Conservation (phyloP, 495 filamentous ascomycete genomes). For the Neurospora sp. region DNA sequence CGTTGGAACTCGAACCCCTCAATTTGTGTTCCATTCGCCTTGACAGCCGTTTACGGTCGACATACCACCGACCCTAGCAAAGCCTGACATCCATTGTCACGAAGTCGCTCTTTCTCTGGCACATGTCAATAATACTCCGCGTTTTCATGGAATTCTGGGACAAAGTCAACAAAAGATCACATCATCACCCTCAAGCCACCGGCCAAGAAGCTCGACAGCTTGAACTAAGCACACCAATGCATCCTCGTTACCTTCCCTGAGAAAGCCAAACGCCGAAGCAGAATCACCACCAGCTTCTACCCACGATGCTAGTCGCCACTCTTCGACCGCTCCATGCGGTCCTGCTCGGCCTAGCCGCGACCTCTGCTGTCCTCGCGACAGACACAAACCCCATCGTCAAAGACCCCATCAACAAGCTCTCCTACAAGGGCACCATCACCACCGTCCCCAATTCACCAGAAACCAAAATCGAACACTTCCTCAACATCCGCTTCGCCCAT, state of each 20-base stretch:
- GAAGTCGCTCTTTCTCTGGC: background rate
- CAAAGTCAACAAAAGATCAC: background rate
- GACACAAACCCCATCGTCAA: background rate
- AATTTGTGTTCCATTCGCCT: background rate
- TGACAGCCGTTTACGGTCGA: background rate
- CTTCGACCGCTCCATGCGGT: background rate
- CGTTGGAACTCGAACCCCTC: background rate
- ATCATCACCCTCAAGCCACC: background rate
- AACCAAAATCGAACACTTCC: conserved; percentile 26
- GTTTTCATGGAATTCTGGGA: background rate
- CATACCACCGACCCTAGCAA: background rate
- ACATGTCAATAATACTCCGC: background rate
- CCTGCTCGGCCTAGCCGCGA: background rate
- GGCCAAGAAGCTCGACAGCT: background rate
- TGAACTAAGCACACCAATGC: background rate
- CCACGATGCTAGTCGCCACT: background rate
- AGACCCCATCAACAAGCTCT: background rate
- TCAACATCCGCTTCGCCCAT: conserved; percentile 33
- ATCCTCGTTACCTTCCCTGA: background rate
- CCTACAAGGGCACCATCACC: background rate
- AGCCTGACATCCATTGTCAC: background rate
- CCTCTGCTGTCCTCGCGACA: background rate
- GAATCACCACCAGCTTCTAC: no score
- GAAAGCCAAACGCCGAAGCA: background rate
- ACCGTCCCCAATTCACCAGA: background rate